Evolutionary conservation across 139 green algal genomes (phyloP).

Genomic region (Chlamydomonas eustigma): DNA sequence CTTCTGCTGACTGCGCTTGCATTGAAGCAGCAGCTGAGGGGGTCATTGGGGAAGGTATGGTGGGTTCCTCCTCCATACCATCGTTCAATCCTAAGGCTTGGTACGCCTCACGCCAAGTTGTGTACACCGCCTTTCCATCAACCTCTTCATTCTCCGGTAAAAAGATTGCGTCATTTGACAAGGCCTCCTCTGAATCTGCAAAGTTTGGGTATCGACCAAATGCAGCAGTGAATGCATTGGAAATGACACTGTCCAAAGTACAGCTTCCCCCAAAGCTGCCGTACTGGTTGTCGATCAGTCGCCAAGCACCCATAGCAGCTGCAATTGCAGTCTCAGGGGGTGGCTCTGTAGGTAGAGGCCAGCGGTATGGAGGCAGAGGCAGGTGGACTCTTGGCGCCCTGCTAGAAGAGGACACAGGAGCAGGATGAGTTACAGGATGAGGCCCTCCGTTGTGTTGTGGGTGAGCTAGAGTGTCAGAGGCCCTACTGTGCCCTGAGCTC

Average conservation of each 20-base stretch:
- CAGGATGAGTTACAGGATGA: not conserved
- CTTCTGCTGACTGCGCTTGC: not conserved
- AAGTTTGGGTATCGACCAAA: no score
- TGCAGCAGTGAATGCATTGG: no score
- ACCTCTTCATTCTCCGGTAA: no score
- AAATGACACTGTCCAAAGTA: no score
- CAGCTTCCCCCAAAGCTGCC: not conserved
- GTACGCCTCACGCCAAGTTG: not conserved
- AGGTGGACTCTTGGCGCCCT: not conserved
- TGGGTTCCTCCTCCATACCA: not conserved
- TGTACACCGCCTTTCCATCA: no score
- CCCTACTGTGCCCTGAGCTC: not conserved
- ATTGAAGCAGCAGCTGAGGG: not conserved
- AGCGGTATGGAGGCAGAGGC: not conserved
- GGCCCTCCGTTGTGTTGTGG: not conserved
- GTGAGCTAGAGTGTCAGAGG: not conserved
- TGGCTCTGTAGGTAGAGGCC: not conserved
- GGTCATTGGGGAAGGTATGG: not conserved
- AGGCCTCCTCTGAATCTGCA: no score
- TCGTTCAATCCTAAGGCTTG: no score
- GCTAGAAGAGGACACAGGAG: no score
- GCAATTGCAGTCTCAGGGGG: not conserved
- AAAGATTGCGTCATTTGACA: no score
- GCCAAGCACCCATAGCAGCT: not conserved
- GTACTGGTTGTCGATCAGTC: not conserved